These are phyloP conservation scores for Bipolaris bicolor DNA, from an alignment of 2,329 filamentous ascomycete genomes.

Conservation along the genomic window DNA sequence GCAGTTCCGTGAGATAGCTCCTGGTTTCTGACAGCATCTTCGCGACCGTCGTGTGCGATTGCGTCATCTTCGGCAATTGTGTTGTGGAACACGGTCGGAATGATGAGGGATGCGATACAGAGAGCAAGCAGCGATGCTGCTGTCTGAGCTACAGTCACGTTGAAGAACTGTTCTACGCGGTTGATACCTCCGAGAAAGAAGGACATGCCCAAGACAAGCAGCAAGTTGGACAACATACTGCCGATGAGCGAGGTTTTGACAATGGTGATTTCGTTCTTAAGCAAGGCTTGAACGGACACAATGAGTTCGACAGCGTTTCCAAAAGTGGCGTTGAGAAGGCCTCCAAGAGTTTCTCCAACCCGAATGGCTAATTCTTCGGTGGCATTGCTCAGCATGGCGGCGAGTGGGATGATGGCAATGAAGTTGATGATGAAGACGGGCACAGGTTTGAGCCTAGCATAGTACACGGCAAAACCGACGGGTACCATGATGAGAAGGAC, in stretches of 20 bases:
- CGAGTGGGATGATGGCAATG: slow-evolving; percentile 87
- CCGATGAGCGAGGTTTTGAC: slow-evolving; percentile 93
- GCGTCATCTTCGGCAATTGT: slow-evolving; percentile 39
- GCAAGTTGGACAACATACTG: slow-evolving; percentile 87
- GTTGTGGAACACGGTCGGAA: slow-evolving; percentile 78
- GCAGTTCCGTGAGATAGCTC: slow-evolving; percentile 71
- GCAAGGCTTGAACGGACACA: slow-evolving; percentile 82
- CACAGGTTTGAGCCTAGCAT: slow-evolving; percentile 52
- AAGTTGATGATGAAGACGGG: slow-evolving; percentile 86
- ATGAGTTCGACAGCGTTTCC: slow-evolving; percentile 91
- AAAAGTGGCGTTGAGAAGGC: slow-evolving; percentile 88
- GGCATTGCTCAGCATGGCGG: slow-evolving; percentile 82
- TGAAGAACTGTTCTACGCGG: slow-evolving; percentile 84
- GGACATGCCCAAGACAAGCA: slow-evolving; percentile 88
- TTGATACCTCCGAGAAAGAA: slow-evolving; percentile 88
- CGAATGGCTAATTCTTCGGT: slow-evolving; percentile 88
- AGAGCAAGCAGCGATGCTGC: slow-evolving; percentile 81
- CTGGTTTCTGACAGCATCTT: slow-evolving; percentile 39
- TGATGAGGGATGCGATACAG: slow-evolving; percentile 80
- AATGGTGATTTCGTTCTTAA: slow-evolving; percentile 76
- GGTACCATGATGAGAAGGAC: slow-evolving; percentile 79
- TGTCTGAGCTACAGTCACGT: slow-evolving; percentile 89
- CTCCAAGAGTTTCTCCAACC: slow-evolving; percentile 81
- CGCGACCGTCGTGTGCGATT: slow-evolving; percentile 13
- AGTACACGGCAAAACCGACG: slow-evolving; percentile 75